phyloP scores from a whole-genome alignment of 441 rosid genomes.

The Biscutella laevigata region DNA sequence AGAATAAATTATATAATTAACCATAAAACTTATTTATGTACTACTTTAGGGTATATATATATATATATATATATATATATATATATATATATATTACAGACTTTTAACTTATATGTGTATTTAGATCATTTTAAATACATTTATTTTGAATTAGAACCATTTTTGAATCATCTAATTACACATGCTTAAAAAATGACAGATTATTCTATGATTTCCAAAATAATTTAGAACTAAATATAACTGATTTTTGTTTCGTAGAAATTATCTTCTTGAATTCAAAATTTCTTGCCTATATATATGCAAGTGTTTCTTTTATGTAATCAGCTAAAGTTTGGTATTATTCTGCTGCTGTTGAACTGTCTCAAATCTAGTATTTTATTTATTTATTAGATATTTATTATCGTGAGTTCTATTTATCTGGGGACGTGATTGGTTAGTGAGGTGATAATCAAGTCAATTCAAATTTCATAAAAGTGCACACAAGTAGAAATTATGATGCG shows the following conservation, averaged over 20 bases:
- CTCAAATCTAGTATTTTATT: background rate
- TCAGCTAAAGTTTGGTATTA: background rate
- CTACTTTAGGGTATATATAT: too few species aligned
- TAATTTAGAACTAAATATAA: too few species aligned
- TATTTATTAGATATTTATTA: background rate
- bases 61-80: too few species aligned
- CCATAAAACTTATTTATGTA: too few species aligned
- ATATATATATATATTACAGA: too few species aligned
- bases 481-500: slow-evolving; percentile 21
- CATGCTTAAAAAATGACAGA: too few species aligned
- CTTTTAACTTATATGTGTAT: too few species aligned
- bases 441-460: slow-evolving; percentile 2
- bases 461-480: slow-evolving; percentile 17
- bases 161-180: too few species aligned
- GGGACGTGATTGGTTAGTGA: slow-evolving; percentile 24
- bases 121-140: too few species aligned
- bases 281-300: background rate
- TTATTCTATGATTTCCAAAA: too few species aligned
- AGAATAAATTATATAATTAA: too few species aligned
- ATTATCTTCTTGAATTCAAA: background rate
- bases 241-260: background rate
- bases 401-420: background rate
- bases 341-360: slow-evolving; percentile 13
- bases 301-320: background rate
- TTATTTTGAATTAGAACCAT: too few species aligned